Base-by-base conservation (phyloP, 495 filamentous ascomycete species). In the Evansstolkia leycettana region DNA sequence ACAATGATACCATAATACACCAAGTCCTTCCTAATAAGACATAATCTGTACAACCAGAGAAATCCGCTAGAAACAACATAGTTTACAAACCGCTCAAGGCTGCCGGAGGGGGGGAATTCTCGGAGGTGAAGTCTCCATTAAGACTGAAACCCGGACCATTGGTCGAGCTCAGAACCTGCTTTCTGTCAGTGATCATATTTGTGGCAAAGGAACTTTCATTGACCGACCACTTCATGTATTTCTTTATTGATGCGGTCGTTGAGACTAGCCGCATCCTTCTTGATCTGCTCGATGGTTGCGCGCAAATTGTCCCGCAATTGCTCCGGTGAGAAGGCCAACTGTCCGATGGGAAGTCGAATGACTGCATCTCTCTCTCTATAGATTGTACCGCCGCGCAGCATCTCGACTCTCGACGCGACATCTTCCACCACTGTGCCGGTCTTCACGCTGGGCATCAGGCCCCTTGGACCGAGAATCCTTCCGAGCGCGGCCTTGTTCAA, bases 381-480 rank as follows among this genome's bases (percentile, higher is more conserved):
- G 36, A 84, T 77, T 27, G 78, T 80, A 47, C 77, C 84, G 28
- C 89, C 89, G 3, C 84, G 72, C 58, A 95, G 69, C 34, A 83
- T 81, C 38, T 72, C 73, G 36, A 95, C 80, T 11, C 76, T 64
- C 2, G 60, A 40, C 27, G 67, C 70, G 3, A 92, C 70, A 58
- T 90, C 78, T 53, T 70, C 82, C 8, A 90, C 85, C 34, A 98
- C 76, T 2, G 90, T 94, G 36, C 83, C 86, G 15, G 69, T 70
- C 69, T 94, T 98, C 33, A 64, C 57, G 51, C 73, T 90, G 14
- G 90, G 90, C 92, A 98, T 95, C 51, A 98, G 58, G 7, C 86
- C 85, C 50, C 70, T 72, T 11, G 90, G 90, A 52, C 90, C 90
- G 8, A 98, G 68, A 28, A 95, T 72, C 47, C 78, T 72, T 33